These are phyloP conservation scores for Neopestalotiopsis sp. DNA, from an alignment of 2,329 filamentous ascomycete genomes.

Conservation along the genomic window DNA sequence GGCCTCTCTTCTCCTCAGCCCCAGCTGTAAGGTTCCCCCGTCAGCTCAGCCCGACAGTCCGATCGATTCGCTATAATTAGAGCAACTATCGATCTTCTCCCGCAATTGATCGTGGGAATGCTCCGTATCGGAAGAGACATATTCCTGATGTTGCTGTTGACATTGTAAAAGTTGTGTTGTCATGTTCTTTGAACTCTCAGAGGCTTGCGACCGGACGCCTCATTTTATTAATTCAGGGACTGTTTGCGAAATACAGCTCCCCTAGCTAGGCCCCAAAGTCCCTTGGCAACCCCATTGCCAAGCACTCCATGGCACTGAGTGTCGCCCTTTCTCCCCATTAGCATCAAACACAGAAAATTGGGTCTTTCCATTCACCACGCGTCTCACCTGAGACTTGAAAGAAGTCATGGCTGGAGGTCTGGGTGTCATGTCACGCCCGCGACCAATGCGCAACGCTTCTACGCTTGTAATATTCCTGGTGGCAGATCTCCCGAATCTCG, in stretches of 20 bases:
- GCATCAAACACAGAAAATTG: constrained; percentile 6
- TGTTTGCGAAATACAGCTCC: neutral
- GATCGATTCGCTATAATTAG: neutral
- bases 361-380: neutral
- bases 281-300: constrained; percentile 1
- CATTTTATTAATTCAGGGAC: constrained; percentile 2
- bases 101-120: neutral
- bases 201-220: neutral
- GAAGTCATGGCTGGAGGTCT: neutral
- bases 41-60: neutral
- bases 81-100: neutral
- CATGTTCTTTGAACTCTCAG: neutral
- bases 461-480: neutral
- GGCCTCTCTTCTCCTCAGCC: neutral
- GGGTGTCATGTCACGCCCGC: neutral
- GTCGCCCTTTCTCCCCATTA: constrained; percentile 1
- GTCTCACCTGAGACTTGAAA: constrained; percentile 13
- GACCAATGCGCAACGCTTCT: neutral
- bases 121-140: neutral
- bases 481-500: constrained; percentile 6
- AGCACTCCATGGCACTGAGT: neutral
- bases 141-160: neutral
- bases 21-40: neutral
- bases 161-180: neutral
- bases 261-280: neutral